These are phyloP conservation scores for Peronospora tabacina DNA, from an alignment of 352 stramenopile species.

Conservation along the genomic window DNA sequence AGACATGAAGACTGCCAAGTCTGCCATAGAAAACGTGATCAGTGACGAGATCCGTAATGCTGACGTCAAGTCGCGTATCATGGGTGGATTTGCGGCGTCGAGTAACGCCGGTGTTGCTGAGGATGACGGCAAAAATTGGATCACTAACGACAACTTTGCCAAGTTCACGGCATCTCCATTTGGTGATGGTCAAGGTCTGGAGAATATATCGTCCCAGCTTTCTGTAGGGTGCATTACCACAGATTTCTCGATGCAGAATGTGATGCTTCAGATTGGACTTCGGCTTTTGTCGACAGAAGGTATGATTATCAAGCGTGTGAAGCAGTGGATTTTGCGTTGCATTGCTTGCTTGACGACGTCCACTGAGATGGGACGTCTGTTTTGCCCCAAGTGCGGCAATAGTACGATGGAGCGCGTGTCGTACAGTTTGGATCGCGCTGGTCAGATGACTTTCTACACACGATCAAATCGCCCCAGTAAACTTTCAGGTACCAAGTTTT, in stretches of 20 bases:
- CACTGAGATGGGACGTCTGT: constrained; percentile 89
- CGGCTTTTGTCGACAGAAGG: constrained; percentile 71
- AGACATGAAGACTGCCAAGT: constrained; percentile 18
- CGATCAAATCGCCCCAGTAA: constrained; percentile 80
- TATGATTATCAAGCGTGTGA: constrained; percentile 83
- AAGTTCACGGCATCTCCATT: constrained; percentile 71
- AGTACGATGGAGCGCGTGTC: constrained; percentile 92
- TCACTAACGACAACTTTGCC: constrained; percentile 51
- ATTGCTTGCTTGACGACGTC: constrained; percentile 94
- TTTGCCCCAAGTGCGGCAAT: constrained; percentile 96
- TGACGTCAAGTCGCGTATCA: constrained; percentile 84
- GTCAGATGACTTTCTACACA: constrained; percentile 84
- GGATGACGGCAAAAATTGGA: constrained; percentile 87
- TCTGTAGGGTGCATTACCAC: constrained; percentile 78
- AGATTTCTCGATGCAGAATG: constrained; percentile 88
- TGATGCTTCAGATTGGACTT: constrained; percentile 85
- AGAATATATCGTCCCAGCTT: constrained; percentile 47
- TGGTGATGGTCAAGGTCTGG: constrained; percentile 55
- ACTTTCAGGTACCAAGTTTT: constrained; percentile 94
- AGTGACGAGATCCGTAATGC: constrained; percentile 58
- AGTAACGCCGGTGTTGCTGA: constrained; percentile 69
- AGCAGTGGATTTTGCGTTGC: constrained; percentile 96
- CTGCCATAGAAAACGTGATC: constrained; percentile 32
- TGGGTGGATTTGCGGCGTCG: constrained; percentile 67
- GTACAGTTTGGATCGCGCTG: constrained; percentile 90